Base-by-base conservation (phyloP, 1,284 basidiomycete species). In the Ustilago vetiveriae region DNA sequence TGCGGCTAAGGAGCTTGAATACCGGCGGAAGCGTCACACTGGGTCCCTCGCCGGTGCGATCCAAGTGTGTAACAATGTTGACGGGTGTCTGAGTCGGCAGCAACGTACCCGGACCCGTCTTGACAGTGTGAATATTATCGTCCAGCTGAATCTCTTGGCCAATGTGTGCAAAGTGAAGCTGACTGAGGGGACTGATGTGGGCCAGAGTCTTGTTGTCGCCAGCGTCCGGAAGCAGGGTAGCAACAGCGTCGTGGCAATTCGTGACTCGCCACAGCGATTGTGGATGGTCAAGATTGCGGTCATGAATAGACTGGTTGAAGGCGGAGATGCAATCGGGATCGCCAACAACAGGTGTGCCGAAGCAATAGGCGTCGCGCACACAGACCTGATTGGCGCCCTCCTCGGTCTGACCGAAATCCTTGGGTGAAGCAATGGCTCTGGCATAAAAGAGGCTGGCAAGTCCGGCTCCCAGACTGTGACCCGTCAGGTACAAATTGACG, bases 111-210 rank as follows among this genome's bases (percentile, higher is more conserved):
- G 70, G 70, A 21, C 70, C 70, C 6, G 64, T 56, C 40, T 49
- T 60, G 42, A 67, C 58, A 38, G 50, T 59, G 32, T 35, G 38
- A 16, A 51, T 17, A 24, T 66, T 23, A 41, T 55, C 53, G 40
- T 21, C 35, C 13, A 72, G 43, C 48, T 72, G 64, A 11, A 73
- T 36, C 44, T 73, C 66, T 42, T 69, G 60, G 16, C 70, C 70
- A 24, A 73, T 33, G 43, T 73, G 70, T 3, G 70, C 60, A 54
- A 69, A 73, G 53, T 73, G 62, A 19, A 73, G 59, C 56, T 73
- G 70, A 32, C 59, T 70, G 14, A 48, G 45, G 3, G 70, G 56
- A 29, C 58, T 62, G 39, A 67, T 64, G 53, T 69, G 60, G 30
- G 21, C 29, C 16, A 58, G 55, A 14, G 23, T n/a, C 4, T 52